Percentiles rank a stretch among this genome's conserved stretches.
Conservation (phyloP, 495 filamentous ascomycete species). For the Aspergillus indologenus region DNA sequence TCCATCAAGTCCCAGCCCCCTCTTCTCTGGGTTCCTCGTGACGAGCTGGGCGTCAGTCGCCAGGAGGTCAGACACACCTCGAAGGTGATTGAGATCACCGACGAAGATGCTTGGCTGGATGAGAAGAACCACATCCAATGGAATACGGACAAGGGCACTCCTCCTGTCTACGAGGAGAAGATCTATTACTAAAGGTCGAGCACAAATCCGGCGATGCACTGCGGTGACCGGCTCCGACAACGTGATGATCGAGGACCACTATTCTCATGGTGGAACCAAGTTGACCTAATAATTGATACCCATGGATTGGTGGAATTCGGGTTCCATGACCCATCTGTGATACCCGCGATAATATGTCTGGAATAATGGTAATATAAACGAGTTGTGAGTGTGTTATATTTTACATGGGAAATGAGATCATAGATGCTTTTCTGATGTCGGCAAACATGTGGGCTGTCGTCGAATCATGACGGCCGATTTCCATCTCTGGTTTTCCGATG, state of each 20-base stretch:
- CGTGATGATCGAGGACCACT: not conserved
- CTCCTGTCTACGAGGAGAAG: conserved; percentile 80
- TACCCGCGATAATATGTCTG: not conserved
- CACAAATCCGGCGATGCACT: not conserved
- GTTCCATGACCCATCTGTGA: not conserved
- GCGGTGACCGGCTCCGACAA: not conserved
- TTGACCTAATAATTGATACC: not conserved
- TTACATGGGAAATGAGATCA: not conserved
- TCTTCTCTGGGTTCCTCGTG: conserved; percentile 80
- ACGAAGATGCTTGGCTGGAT: conserved; percentile 77
- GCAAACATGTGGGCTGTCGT: not conserved
- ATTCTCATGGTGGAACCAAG: not conserved
- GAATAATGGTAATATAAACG: not conserved
- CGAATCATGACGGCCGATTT: not conserved
- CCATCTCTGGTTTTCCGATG: not conserved
- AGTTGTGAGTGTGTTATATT: not conserved
- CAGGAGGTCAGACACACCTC: conserved; percentile 73
- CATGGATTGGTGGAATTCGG: not conserved
- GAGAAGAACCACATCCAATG: conserved; percentile 77
- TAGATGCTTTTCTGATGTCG: not conserved
- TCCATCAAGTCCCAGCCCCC: conserved; percentile 61
- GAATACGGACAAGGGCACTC: conserved; percentile 66
- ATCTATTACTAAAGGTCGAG: conserved; percentile 22
- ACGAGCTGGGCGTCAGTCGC: conserved; percentile 68
- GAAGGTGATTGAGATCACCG: conserved; percentile 73